phyloP scores from a whole-genome alignment of 768 basidiomycete genomes.

The Tricholoma terreum region DNA sequence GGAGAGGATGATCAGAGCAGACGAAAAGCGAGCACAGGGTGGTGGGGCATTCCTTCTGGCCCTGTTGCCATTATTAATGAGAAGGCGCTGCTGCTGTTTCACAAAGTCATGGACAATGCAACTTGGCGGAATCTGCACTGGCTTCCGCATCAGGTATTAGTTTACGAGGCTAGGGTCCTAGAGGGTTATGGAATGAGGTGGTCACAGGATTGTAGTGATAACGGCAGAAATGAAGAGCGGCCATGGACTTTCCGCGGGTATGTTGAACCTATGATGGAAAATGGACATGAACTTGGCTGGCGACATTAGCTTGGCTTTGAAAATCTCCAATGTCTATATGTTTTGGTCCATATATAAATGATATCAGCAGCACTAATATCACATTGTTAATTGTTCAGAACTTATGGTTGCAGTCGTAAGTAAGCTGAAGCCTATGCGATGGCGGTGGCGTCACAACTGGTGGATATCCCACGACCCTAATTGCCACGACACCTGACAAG shows the following conservation, averaged over 20 bases:
- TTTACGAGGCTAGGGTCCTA: slow-evolving; percentile 56
- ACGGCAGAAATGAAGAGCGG: slow-evolving; percentile 9
- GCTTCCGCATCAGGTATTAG: slow-evolving; percentile 59
- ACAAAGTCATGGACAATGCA: slow-evolving; percentile 47
- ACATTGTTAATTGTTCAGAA: no score
- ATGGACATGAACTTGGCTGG: slow-evolving; percentile 64
- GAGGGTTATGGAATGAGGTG: slow-evolving; percentile 70
- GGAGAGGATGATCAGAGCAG: slow-evolving; percentile 13
- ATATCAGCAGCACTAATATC: no score
- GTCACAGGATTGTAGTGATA: slow-evolving; percentile 44
- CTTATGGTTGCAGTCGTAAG: no score
- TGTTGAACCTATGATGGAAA: slow-evolving; percentile 66
- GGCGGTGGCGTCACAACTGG: no score
- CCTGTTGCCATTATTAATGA: slow-evolving; percentile 52
- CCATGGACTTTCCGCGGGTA: slow-evolving; percentile 62
- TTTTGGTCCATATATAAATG: no score
- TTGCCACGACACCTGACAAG: background rate
- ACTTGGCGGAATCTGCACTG: slow-evolving; percentile 67
- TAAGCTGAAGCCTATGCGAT: no score
- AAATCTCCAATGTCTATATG: background rate
- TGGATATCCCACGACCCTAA: background rate
- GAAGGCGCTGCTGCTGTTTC: slow-evolving; percentile 47
- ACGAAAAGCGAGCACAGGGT: slow-evolving; percentile 35
- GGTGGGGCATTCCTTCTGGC: slow-evolving; percentile 61
- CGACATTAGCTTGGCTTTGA: slow-evolving; percentile 33